Percentiles rank a stretch among this genome's conserved stretches.
These are phyloP conservation scores for Trichoderma semiorbis DNA, from an alignment of 2,329 filamentous ascomycete species.

Conservation along the genomic window DNA sequence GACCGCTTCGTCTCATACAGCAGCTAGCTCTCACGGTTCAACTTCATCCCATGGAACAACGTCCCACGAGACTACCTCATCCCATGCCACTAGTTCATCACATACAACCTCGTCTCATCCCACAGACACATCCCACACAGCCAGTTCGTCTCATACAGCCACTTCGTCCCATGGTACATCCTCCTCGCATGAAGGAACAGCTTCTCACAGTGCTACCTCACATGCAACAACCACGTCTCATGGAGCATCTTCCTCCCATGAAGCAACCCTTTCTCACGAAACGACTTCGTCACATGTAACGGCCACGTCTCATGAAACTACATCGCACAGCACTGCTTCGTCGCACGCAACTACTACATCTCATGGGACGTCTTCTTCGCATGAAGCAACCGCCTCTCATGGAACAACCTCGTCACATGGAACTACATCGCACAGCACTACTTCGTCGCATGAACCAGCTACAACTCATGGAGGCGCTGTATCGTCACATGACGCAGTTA, in stretches of 20 bases:
- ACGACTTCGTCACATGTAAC: neutral
- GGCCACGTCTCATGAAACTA: neutral
- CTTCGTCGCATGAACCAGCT: neutral
- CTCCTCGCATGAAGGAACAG: too few relatives aligned
- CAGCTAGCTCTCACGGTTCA: neutral
- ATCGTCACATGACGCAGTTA: neutral
- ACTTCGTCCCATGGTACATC: neutral
- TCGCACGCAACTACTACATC: neutral
- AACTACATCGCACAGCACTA: neutral
- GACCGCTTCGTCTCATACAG: neutral
- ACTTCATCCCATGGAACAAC: neutral
- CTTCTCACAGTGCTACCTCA: neutral
- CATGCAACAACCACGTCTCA: neutral
- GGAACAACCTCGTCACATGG: neutral
- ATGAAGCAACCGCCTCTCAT: neutral
- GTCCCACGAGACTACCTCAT: neutral
- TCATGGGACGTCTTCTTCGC: neutral
- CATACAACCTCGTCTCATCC: neutral
- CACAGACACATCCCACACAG: neutral
- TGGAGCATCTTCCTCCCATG: neutral
- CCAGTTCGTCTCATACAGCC: neutral
- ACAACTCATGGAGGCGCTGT: neutral
- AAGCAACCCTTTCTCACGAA: neutral
- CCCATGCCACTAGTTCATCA: neutral
- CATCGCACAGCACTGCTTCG: neutral